Base-by-base conservation (phyloP, 129 eudicot genomes). In the Smallanthus sonchifolius region DNA sequence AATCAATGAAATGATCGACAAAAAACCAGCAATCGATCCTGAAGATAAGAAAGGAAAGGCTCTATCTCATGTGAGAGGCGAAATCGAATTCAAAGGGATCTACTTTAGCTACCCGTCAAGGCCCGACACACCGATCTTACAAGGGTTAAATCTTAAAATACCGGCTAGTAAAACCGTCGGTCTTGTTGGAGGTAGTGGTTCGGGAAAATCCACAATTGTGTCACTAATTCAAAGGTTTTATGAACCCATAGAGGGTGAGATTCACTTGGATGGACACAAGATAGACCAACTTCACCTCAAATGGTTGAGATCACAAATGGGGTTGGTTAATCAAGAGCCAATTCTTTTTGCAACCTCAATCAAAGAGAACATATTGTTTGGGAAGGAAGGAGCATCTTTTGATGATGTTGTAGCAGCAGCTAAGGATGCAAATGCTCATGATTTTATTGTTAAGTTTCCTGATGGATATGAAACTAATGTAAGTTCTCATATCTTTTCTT, bases 291-390 rank as follows among this genome's bases (percentile, higher is more conserved):
- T 90, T n/a, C 88, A 90, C 77, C 88, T 89, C 10, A 89, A 81
- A 69, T 89, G 92, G 96, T 57, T 89, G 49, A 87, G 96, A 75
- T 84, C 96, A 39, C 92, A 89, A 45, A 89, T 87, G 84, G 96
- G 96, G 5, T 52, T 87, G 69, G 96, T 89, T 28, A 89, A 85
- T 77, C 96, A 90, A 87, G 96, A 90, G 71, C 96, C 96, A 55
- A 75, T 83, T 56, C 88, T 90, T 16, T 90, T 90, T 85, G 92
- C 96, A 52, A 90, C 96, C 30, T 59, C 96, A 1, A 87, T 90
- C 10, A 85, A 83, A 72, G 96, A 90, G 47, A 90, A 90, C 69
- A 90, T 90, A 76, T 56, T 90, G 10, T 90, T 90, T 48, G 96
- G 96, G 47, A 87, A 87, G 36, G 92, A 90, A 55, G 91, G 85